Evolutionary conservation across 352 stramenopile species (phyloP).

Genomic region (Sclerospora graminicola): DNA sequence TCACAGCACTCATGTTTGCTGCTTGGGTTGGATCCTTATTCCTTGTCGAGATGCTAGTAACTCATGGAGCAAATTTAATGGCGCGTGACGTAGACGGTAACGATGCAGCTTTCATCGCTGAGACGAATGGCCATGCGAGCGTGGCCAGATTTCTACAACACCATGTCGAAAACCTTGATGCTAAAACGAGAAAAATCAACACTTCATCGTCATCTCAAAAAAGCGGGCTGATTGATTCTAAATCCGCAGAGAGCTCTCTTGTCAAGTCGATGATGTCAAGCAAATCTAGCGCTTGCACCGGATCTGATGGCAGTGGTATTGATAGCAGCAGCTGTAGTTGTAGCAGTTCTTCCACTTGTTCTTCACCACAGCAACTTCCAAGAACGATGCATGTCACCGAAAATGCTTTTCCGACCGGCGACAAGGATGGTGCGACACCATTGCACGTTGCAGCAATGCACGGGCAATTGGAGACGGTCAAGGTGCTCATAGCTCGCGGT

Average conservation of each 20-base stretch:
- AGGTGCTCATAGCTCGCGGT: slow-evolving; percentile 29
- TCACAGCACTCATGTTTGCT: slow-evolving; percentile 47
- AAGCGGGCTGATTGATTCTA: slow-evolving; percentile 1
- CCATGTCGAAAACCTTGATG: slow-evolving; percentile 14
- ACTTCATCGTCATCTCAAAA: slow-evolving; percentile 8
- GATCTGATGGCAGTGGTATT: slow-evolving; percentile 10
- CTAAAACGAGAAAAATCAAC: slow-evolving; percentile 6
- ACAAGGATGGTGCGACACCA: slow-evolving; percentile 35
- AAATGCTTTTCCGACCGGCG: slow-evolving; percentile 10
- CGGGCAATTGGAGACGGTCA: slow-evolving; percentile 47
- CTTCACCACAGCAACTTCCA: slow-evolving; percentile 17
- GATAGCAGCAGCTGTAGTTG: slow-evolving; percentile 12
- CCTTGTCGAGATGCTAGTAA: slow-evolving; percentile 27
- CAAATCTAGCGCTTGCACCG: slow-evolving; percentile 14
- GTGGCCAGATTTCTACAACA: slow-evolving; percentile 33
- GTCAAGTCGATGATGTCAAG: slow-evolving; percentile 17
- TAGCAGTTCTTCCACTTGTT: slow-evolving; percentile 18
- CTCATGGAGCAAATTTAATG: slow-evolving; percentile 23
- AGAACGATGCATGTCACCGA: slow-evolving; percentile 13
- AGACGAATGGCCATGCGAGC: slow-evolving; percentile 35
- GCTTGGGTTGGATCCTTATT: slow-evolving; percentile 32
- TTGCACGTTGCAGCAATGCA: slow-evolving; percentile 50
- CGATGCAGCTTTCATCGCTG: slow-evolving; percentile 35
- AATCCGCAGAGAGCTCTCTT: slow-evolving; percentile 12
- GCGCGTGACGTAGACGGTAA: slow-evolving; percentile 41